Evolutionary conservation across 208 protist genomes (phyloP).

Genomic region (Spongospora subterranea): DNA sequence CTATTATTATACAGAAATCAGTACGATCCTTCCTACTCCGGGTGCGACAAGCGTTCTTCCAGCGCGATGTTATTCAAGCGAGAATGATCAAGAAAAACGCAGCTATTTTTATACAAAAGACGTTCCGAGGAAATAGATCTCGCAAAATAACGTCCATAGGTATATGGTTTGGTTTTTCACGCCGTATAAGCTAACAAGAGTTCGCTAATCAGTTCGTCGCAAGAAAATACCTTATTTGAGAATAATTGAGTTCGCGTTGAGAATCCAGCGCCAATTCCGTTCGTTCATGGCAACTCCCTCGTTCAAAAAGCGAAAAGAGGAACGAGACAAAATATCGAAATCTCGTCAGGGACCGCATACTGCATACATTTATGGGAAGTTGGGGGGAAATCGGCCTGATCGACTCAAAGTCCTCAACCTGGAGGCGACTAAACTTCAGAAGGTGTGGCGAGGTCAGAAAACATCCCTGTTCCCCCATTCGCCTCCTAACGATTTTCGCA

Average conservation of each 20-base stretch:
- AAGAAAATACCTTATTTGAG: not conserved
- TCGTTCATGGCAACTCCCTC: not conserved
- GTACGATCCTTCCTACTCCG: not conserved
- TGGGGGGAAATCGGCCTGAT: not conserved
- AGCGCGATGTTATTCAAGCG: not conserved
- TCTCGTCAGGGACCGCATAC: not conserved
- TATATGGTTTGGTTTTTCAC: not conserved
- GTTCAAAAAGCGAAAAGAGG: not conserved
- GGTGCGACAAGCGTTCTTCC: not conserved
- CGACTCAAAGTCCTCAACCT: not conserved
- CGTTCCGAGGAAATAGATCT: not conserved
- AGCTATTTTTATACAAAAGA: not conserved
- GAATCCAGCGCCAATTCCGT: not conserved
- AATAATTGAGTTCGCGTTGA: not conserved
- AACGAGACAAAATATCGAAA: not conserved
- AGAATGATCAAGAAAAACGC: not conserved
- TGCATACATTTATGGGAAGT: not conserved
- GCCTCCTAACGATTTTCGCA: no score
- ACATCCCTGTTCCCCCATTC: not conserved
- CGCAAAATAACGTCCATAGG: not conserved
- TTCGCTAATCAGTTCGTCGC: not conserved
- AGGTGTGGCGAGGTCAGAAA: not conserved
- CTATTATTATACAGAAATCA: not conserved
- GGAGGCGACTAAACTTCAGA: slow-evolving; percentile 13
- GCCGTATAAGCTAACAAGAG: not conserved